phyloP scores from a whole-genome alignment of 805 yeast genomes.

The Candida ipomoeae region DNA sequence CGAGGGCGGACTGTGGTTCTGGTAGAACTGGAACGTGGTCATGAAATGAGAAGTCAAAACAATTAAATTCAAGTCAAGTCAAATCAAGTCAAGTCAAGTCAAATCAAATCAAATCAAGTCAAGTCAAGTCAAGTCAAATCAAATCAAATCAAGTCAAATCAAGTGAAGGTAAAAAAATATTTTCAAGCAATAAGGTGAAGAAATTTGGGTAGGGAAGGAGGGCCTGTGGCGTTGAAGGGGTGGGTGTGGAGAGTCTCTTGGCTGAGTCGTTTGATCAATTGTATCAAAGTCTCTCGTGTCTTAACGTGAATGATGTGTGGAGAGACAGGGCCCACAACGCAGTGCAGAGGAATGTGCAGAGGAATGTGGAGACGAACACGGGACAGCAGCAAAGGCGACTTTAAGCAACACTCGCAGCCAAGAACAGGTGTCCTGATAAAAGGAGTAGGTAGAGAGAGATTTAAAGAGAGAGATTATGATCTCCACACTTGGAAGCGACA shows the following conservation, averaged over 20 bases:
- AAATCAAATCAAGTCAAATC: no score
- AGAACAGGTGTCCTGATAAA: background rate
- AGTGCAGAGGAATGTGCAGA: constrained; percentile 1
- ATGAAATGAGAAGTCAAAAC: background rate
- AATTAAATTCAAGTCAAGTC: no score
- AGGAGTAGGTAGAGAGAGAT: background rate
- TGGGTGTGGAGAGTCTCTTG: no score
- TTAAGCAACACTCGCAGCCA: background rate
- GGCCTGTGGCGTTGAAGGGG: no score
- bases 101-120: no score
- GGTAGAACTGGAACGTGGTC: constrained; percentile 13
- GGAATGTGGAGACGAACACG: no score
- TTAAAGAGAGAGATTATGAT: background rate
- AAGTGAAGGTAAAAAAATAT: no score
- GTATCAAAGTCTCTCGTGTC: no score
- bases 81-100: no score
- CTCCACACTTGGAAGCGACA: constrained; percentile 1
- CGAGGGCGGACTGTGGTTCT: constrained; percentile 15
- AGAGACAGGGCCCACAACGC: background rate
- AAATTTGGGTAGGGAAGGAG: background rate
- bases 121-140: no score
- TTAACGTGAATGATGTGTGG: background rate
- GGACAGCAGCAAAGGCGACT: background rate
- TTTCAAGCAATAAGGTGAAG: background rate
- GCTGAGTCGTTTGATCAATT: no score